Evolutionary conservation across 257 asterid species (phyloP), one percentile per base, ranked within the genome.

Genomic region (Nicotiana attenuata): DNA sequence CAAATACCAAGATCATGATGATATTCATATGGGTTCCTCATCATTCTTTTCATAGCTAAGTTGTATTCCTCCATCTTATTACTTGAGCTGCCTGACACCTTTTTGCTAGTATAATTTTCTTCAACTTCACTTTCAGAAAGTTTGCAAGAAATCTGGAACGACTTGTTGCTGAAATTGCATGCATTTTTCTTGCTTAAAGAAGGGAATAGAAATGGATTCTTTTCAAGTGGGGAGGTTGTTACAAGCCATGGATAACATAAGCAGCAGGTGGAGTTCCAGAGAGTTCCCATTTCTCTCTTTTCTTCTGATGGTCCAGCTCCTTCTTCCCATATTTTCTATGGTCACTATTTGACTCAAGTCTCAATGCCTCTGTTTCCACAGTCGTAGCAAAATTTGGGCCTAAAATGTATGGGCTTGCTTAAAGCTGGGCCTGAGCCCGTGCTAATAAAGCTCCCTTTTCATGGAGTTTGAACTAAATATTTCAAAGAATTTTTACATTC

Each of bases 21-120:
- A 84, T 95, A 95, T 73, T 92, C 98, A 67, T 87, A 95, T 9
- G 99, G 99, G 85, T 95, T 95, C 87, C 97, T 93, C 99, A 93
- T 95, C 93, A 95, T 90, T 47, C 85, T 88, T 91, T 89, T 93
- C 99, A 95, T 95, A 50, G 95, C 93, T 20, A 64, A 78, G 87
- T 95, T 93, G 77, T 93, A 95, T 10, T 91, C 97, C 16, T 93
- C 99, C 89, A 91, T 88, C 82, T 86, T 88, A 81, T 38, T 86
- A 61, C 75, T 86, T 14, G 88, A 50, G 65, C 35, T 63, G 75
- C 83, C 86, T 3, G 33, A 31, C 5, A 31, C 35, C 5, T 3
- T 31, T 77, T 60, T 64, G 66, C 64, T 86, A 13, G 80, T 76
- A 66, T 26, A 68, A 20, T 28, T 77, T 9, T 84, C 65, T 81